Evolutionary conservation across 192 early-diverging fungal genomes (phyloP).

Genomic region (Umbelopsis ramanniana): DNA sequence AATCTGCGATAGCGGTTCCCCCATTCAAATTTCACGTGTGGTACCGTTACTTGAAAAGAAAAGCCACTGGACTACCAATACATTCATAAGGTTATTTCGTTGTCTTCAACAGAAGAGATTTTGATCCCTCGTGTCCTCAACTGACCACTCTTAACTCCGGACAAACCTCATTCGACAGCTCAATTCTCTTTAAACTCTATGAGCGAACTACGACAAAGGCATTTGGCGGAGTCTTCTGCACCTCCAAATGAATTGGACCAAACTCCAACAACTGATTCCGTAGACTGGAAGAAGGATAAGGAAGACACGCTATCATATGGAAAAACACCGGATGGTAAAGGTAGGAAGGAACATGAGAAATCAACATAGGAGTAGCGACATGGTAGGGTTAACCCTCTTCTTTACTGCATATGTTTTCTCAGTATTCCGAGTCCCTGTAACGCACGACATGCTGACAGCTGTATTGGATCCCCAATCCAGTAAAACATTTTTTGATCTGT

Average conservation of each 20-base stretch:
- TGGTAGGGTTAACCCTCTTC: background rate
- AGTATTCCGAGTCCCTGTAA: constrained; percentile 79
- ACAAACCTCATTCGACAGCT: no score
- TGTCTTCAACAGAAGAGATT: constrained; percentile 19
- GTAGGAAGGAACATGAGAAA: constrained; percentile 20
- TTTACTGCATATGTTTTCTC: background rate
- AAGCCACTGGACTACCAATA: background rate
- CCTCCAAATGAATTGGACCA: no score
- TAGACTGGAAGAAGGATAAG: constrained; percentile 17
- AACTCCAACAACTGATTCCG: background rate
- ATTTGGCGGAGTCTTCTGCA: constrained; percentile 10
- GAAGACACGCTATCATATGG: constrained; percentile 33
- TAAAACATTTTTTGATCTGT: constrained; percentile 77
- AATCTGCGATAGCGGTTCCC: background rate
- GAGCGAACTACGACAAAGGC: constrained; percentile 17
- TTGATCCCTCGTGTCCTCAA: constrained; percentile 11
- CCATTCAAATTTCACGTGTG: constrained; percentile 24
- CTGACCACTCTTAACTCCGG: constrained; percentile 3
- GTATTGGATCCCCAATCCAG: constrained; percentile 71
- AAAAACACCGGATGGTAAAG: constrained; percentile 45
- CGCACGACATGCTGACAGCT: constrained; percentile 75
- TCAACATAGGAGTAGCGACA: background rate
- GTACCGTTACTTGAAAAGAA: background rate
- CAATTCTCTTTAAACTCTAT: background rate
- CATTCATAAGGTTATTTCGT: background rate